These are phyloP conservation scores for Domatiomyces catenatus DNA, from an alignment of 2,329 filamentous ascomycete genomes.

Conservation along the genomic window DNA sequence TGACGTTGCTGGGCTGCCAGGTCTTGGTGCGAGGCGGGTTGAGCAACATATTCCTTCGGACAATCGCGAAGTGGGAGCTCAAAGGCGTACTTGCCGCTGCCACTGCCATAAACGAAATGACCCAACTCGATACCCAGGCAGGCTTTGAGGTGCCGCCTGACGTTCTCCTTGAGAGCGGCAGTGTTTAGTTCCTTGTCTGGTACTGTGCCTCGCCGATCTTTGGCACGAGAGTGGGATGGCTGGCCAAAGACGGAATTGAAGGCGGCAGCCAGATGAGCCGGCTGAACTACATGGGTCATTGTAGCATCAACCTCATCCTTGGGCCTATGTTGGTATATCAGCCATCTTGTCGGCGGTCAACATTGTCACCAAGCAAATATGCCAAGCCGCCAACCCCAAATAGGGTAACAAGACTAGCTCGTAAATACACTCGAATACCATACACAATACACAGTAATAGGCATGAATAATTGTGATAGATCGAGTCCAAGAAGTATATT, in stretches of 20 bases:
- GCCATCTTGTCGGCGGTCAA: neutral
- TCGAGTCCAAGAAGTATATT: neutral
- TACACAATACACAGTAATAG: too few relatives aligned
- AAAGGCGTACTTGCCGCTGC: neutral
- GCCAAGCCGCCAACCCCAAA: neutral
- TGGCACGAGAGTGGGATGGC: neutral
- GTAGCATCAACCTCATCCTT: neutral
- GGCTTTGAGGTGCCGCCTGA: neutral
- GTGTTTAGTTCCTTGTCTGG: neutral
- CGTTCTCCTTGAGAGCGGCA: neutral
- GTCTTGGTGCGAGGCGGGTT: neutral
- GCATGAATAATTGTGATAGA: neutral
- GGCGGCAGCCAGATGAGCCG: neutral
- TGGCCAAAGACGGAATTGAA: neutral
- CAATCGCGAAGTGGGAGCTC: neutral
- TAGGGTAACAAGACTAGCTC: too few relatives aligned
- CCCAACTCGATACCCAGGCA: neutral
- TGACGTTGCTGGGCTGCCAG: neutral
- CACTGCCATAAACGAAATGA: neutral
- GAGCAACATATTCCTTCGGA: neutral
- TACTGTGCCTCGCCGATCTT: neutral
- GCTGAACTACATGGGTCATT: neutral
- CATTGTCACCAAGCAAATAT: neutral
- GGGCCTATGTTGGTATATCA: neutral
- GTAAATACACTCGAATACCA: too few relatives aligned